phyloP scores from a whole-genome alignment of 805 yeast species.

The Candida jianshihensis region DNA sequence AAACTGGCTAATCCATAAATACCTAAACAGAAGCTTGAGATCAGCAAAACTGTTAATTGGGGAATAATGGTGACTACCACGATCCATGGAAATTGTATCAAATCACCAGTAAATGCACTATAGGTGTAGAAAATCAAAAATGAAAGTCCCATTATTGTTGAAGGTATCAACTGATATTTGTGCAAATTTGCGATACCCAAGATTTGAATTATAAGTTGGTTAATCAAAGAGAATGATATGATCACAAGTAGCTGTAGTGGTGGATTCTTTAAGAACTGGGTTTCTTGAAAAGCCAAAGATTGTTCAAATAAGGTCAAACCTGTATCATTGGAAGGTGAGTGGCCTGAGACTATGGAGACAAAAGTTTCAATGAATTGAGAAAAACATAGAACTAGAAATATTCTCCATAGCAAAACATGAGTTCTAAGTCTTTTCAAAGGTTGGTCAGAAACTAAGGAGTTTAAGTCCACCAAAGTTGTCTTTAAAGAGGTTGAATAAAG shows the following conservation, averaged over 20 bases:
- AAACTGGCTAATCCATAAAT: conserved; percentile 55
- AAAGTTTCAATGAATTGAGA: conserved; percentile 64
- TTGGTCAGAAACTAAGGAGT: neutral
- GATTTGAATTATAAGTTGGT: conserved; percentile 56
- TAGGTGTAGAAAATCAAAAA: conserved; percentile 43
- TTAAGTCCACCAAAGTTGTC: conserved; percentile 2
- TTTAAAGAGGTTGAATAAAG: neutral
- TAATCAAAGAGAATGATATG: conserved; percentile 48
- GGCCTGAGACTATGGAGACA: conserved; percentile 49
- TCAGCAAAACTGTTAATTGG: conserved; percentile 46
- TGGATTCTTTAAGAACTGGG: conserved; percentile 43
- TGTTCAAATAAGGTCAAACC: conserved; percentile 72
- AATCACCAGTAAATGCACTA: conserved; percentile 32
- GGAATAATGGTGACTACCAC: conserved; percentile 59
- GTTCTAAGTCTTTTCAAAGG: neutral
- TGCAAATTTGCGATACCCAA: conserved; percentile 50
- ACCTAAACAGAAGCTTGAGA: conserved; percentile 43
- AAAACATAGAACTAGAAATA: conserved; percentile 50
- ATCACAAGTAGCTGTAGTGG: conserved; percentile 45
- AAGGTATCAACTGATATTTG: conserved; percentile 54
- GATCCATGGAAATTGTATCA: conserved; percentile 45
- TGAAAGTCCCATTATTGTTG: conserved; percentile 48
- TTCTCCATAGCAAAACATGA: conserved; percentile 42
- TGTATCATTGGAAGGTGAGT: conserved; percentile 51
- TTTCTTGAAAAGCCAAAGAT: conserved; percentile 71